phyloP scores from a whole-genome alignment of 495 filamentous ascomycete genomes.

The Podospora australis region DNA sequence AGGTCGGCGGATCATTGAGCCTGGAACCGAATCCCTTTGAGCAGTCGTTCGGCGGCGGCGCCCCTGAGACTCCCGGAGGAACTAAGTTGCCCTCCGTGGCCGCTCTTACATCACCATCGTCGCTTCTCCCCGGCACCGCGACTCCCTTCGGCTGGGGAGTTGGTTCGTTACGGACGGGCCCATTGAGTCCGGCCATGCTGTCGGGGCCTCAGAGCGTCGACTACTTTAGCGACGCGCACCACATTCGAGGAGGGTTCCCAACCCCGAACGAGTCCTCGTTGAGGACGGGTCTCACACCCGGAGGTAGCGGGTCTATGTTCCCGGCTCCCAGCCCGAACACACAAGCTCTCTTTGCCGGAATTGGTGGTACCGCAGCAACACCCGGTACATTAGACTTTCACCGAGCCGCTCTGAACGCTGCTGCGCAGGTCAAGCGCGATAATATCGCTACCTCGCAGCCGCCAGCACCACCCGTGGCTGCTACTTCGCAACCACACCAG shows the following conservation, averaged over 20 bases:
- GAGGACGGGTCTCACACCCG: conserved; percentile 85
- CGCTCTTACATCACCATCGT: conserved; percentile 83
- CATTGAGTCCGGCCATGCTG: conserved; percentile 95
- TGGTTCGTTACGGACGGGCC: conserved; percentile 83
- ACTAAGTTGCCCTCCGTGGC: conserved; percentile 88
- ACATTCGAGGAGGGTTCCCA: conserved; percentile 77
- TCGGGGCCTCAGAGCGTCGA: conserved; percentile 72
- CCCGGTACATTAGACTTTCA: conserved; percentile 92
- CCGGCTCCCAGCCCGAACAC: conserved; percentile 84
- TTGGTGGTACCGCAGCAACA: conserved; percentile 68
- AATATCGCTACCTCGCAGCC: conserved; percentile 42
- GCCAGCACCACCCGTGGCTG: conserved; percentile 19
- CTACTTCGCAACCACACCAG: conserved; percentile 43
- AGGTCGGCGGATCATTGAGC: conserved; percentile 52
- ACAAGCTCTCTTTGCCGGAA: conserved; percentile 64
- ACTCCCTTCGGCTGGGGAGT: conserved; percentile 72
- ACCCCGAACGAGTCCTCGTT: conserved; percentile 97
- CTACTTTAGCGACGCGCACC: conserved; percentile 70
- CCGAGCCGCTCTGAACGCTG: conserved; percentile 78
- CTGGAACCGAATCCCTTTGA: conserved; percentile 96
- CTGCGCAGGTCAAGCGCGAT: conserved; percentile 53
- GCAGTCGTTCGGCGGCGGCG: conserved; percentile 66
- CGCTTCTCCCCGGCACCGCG: conserved; percentile 61
- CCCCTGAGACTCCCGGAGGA: conserved; percentile 79
- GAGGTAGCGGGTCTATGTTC: conserved; percentile 97